Evolutionary conservation across 129 eudicot species (phyloP).

Genomic region (Tagetes patula): DNA sequence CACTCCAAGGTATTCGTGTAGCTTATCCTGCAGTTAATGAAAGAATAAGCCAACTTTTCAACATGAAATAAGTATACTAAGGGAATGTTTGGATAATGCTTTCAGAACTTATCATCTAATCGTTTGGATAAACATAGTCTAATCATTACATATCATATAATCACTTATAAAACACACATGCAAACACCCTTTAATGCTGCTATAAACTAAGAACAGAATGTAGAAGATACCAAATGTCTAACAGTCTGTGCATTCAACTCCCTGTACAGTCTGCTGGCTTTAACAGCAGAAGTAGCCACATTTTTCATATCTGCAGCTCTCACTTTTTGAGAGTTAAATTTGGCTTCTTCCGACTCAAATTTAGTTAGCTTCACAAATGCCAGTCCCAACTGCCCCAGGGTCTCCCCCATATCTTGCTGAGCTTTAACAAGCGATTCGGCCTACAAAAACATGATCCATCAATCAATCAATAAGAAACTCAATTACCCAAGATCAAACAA

Average conservation of each 20-base stretch:
- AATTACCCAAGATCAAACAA: background rate
- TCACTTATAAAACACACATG: background rate
- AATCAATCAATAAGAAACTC: background rate
- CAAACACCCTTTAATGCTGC: constrained; percentile 16
- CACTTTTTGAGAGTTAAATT: constrained; percentile 61
- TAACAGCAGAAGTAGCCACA: constrained; percentile 91
- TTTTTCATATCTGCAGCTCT: constrained; percentile 84
- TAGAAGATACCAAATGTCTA: constrained; percentile 68
- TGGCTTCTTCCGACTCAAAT: constrained; percentile 79
- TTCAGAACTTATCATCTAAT: background rate
- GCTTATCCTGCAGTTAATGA: constrained; percentile 69
- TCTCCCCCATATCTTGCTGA: constrained; percentile 93
- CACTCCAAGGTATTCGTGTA: constrained; percentile 92
- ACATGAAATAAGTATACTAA: background rate
- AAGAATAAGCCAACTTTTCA: constrained; percentile 2
- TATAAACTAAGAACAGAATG: constrained; percentile 16
- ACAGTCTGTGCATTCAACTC: constrained; percentile 86
- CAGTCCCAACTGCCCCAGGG: constrained; percentile 85
- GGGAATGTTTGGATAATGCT: background rate
- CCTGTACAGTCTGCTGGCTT: constrained; percentile 87
- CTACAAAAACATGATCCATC: constrained; percentile 30
- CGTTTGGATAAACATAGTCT: background rate
- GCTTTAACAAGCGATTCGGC: constrained; percentile 94
- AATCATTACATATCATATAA: background rate
- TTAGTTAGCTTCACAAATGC: constrained; percentile 86